Evolutionary conservation across 2,329 filamentous ascomycete species (phyloP).

Genomic region (Fusarium sp.): DNA sequence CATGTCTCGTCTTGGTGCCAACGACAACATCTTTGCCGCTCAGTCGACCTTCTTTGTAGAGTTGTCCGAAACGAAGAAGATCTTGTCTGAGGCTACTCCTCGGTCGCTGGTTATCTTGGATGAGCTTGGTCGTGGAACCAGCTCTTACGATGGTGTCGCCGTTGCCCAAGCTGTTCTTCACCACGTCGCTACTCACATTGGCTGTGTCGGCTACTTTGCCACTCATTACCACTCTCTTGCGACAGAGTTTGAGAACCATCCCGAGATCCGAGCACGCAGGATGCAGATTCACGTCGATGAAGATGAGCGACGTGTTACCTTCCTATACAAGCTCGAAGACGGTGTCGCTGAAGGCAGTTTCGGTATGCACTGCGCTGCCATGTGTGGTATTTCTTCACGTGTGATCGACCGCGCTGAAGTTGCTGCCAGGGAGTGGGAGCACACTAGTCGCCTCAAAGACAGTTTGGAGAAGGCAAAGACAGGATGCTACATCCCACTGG

Average conservation of each 20-base stretch:
- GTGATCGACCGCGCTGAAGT: slow-evolving; percentile 89
- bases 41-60: slow-evolving; percentile 99
- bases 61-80: slow-evolving; percentile 97
- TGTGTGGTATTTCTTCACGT: slow-evolving; percentile 90
- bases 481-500: slow-evolving; percentile 84
- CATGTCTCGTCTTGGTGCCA: slow-evolving; percentile 97
- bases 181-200: slow-evolving; percentile 91
- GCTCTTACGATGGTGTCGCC: slow-evolving; percentile 94
- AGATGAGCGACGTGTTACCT: slow-evolving; percentile 85
- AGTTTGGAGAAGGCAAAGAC: slow-evolving; percentile 83
- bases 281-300: slow-evolving; percentile 98
- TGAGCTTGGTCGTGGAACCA: slow-evolving; percentile 93
- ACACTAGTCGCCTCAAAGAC: slow-evolving; percentile 90
- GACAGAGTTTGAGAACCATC: slow-evolving; percentile 88
- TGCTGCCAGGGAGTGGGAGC: slow-evolving; percentile 93
- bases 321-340: slow-evolving; percentile 92
- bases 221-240: slow-evolving; percentile 97
- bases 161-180: slow-evolving; percentile 98
- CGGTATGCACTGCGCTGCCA: slow-evolving; percentile 98
- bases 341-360: slow-evolving; percentile 97
- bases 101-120: slow-evolving; percentile 96
- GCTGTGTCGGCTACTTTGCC: slow-evolving; percentile 95
- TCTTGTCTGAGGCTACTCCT: slow-evolving; percentile 91
- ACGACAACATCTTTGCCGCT: slow-evolving; percentile 98
- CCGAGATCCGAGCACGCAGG: slow-evolving; percentile 84